Evolutionary conservation across 768 basidiomycete genomes (phyloP), one percentile per base, ranked within the genome.

Genomic region (Leccinum broughii): DNA sequence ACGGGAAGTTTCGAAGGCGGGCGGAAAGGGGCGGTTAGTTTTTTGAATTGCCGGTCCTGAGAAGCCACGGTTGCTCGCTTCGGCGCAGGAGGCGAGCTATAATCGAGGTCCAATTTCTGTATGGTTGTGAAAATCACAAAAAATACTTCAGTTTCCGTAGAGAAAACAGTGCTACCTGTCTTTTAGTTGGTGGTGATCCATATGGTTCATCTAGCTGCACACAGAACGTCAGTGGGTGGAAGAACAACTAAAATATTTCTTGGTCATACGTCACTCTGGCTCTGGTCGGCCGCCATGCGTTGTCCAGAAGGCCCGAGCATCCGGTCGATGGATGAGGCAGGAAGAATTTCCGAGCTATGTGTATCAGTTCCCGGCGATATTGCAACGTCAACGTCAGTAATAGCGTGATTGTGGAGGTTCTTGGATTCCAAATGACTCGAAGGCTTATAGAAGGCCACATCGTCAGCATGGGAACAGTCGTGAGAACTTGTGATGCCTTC

Each of bases 61-160:
- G 81, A 83, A 8, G 80, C 82, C 11, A 80, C 58, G 14, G 88
- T 90, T 15, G 80, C 72, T 24, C 87, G 84, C 70, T 82, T 87
- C 10, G 88, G 86, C 51, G 81, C 80, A 24, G 87, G 89, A 2
- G 68, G 66, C 1, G 54, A 14, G 62, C 64, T 34, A 32, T 30
- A 15, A 30, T 26, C 1, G 32, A 60, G 28, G 30, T 51, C 62
- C 51, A 46, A n/a, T 60, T 62, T 70, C 72, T 73, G 41, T 34
- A 34, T 24, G 3, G 15, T 51, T 34, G 46, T 57, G 52, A 35
- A 30, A 50, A 26, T 52, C 50, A 44, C 54, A 20, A 34, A 48
- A 20, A 34, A 48, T 3, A 17, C 14, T 32, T 15, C 26, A 28
- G 37, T 54, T 32, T 46, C 46, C 3, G 3, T 3, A 52, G 22